Percentiles rank a stretch among this genome's conserved stretches.
phyloP scores from a whole-genome alignment of 2,329 filamentous ascomycete genomes.

The Nemania sp. region DNA sequence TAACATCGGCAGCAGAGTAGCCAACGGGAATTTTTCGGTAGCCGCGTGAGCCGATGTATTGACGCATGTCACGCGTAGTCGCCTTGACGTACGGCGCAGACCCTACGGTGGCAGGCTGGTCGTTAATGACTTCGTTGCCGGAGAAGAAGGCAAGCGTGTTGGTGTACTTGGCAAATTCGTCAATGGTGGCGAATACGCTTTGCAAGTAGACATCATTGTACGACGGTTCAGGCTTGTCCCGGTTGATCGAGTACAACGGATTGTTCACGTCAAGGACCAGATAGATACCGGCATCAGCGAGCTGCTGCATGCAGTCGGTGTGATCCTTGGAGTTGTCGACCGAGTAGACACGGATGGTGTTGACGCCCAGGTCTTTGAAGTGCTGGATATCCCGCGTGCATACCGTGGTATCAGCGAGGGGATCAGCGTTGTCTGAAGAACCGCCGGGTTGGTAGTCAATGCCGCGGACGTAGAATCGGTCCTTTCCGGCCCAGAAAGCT shows the following conservation, averaged over 20 bases:
- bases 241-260: constrained; percentile 89
- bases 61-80: constrained; percentile 80
- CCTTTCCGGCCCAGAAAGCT: constrained; percentile 67
- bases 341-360: constrained; percentile 92
- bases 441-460: constrained; percentile 74
- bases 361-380: constrained; percentile 88
- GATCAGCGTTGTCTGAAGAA: constrained; percentile 71
- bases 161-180: constrained; percentile 82
- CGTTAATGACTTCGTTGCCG: constrained; percentile 84
- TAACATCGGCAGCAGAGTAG: constrained; percentile 83
- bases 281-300: constrained; percentile 90
- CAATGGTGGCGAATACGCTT: constrained; percentile 87
- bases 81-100: constrained; percentile 82
- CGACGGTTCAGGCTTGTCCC: constrained; percentile 75
- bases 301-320: constrained; percentile 84
- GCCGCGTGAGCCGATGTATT: constrained; percentile 72
- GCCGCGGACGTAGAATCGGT: constrained; percentile 70
- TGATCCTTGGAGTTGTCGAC: constrained; percentile 88
- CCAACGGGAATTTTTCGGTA: constrained; percentile 79
- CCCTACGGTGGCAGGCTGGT: constrained; percentile 70
- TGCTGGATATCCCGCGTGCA: constrained; percentile 84
- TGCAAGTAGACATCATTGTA: constrained; percentile 91
- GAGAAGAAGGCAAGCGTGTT: constrained; percentile 92
- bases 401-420: constrained; percentile 75
- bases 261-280: constrained; percentile 92